These are phyloP conservation scores for Alnus glutinosa DNA, from an alignment of 306 rosid species.

Conservation along the genomic window DNA sequence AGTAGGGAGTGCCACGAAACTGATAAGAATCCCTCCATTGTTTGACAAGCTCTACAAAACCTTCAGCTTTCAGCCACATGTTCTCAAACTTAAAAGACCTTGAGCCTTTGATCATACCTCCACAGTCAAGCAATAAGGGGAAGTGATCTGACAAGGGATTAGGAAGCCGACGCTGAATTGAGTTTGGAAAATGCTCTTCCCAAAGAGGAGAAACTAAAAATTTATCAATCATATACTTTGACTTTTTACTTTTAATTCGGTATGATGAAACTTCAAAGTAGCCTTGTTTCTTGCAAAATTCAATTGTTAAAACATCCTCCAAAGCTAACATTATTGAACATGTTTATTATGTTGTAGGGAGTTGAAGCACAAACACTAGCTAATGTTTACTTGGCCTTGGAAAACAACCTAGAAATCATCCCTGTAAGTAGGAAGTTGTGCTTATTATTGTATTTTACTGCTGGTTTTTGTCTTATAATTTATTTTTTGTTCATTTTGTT, in stretches of 20 bases:
- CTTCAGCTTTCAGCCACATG: no score
- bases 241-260: background rate
- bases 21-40: no score
- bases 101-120: no score
- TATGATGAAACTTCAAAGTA: background rate
- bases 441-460: background rate
- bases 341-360: slow-evolving; percentile 53
- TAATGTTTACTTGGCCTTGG: slow-evolving; percentile 89
- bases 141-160: no score
- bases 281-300: background rate
- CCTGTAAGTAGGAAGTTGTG: slow-evolving; percentile 57
- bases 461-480: background rate
- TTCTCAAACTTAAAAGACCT: no score
- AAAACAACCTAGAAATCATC: slow-evolving; percentile 79
- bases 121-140: no score
- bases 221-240: background rate
- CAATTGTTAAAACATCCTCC: slow-evolving; percentile 9
- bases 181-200: no score
- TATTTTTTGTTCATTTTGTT: slow-evolving; percentile 5
- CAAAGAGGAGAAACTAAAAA: no score
- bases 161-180: no score
- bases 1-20: no score
- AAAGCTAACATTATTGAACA: slow-evolving; percentile 5
- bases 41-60: no score
- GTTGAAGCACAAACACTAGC: slow-evolving; percentile 96